Conservation (phyloP, 1,284 basidiomycete species). For the Tilletia indica region DNA sequence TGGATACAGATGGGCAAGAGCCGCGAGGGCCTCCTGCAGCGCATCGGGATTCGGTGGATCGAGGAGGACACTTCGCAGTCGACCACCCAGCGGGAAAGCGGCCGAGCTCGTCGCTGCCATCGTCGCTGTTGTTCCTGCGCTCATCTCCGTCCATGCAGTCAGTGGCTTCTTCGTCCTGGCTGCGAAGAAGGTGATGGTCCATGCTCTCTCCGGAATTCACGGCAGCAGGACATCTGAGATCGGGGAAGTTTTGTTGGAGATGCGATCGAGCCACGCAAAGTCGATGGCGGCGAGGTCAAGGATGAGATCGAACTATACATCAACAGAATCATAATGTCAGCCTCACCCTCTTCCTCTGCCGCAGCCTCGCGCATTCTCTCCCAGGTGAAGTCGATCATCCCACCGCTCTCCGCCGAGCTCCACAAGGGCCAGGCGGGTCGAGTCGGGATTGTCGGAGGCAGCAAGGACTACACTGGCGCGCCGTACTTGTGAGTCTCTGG, state of each 20-base stretch:
- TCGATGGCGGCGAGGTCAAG: neutral
- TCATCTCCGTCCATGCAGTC: no score
- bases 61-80: neutral
- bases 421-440: conserved; percentile 97
- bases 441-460: conserved; percentile 89
- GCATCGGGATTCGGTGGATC: conserved; percentile 4
- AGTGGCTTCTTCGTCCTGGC: no score
- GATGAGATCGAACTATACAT: no score
- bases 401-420: conserved; percentile 75
- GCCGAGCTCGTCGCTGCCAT: neutral
- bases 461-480: conserved; percentile 90
- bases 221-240: no score
- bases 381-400: conserved; percentile 71
- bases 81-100: neutral
- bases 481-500: conserved; percentile 68
- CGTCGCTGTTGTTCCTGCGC: neutral
- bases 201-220: no score
- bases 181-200: no score
- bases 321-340: no score
- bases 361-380: neutral
- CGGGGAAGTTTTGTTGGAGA: no score
- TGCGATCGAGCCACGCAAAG: neutral
- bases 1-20: conserved; percentile 7
- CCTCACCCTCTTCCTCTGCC: conserved; percentile 8
- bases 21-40: conserved; percentile 7